Evolutionary conservation across 208 protist species (phyloP).

Genomic region (Trypanosoma rangeli): DNA sequence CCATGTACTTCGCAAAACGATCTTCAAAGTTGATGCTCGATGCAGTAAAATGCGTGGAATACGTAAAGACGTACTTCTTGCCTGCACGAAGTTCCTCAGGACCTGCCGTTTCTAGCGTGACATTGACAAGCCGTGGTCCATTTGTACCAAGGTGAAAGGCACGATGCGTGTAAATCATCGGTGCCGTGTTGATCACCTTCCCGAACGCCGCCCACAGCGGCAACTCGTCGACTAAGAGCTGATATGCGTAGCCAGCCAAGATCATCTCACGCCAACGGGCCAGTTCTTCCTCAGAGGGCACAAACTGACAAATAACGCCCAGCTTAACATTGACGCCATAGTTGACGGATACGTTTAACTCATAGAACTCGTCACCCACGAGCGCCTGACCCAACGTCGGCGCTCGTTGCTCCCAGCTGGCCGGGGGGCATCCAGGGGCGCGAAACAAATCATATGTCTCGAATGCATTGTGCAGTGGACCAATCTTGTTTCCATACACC

Average conservation of each 20-base stretch:
- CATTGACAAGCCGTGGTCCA: constrained; percentile 59
- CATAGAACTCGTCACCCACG: constrained; percentile 55
- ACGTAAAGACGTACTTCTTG: constrained; percentile 81
- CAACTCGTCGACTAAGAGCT: constrained; percentile 63
- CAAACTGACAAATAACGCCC: constrained; percentile 43
- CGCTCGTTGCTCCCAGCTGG: constrained; percentile 16
- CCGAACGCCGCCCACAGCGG: constrained; percentile 55
- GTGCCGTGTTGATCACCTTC: constrained; percentile 4
- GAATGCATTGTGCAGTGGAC: constrained; percentile 93
- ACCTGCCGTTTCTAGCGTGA: constrained; percentile 51
- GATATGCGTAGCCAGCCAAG: constrained; percentile 43
- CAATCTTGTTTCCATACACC: constrained; percentile 93
- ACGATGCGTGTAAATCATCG: constrained; percentile 88
- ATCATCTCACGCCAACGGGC: constrained; percentile 31
- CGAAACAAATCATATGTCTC: constrained; percentile 94
- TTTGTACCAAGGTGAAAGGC: constrained; percentile 77
- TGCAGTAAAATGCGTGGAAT: constrained; percentile 68
- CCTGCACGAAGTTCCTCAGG: constrained; percentile 20
- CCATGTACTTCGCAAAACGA: constrained; percentile 88
- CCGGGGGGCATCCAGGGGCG: constrained; percentile 72
- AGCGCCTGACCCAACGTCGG: constrained; percentile 83
- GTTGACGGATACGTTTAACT: constrained; percentile 44
- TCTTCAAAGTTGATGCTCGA: constrained; percentile 74
- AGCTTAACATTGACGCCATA: constrained; percentile 35
- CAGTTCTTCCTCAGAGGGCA: constrained; percentile 14